Evolutionary conservation across 225 moss, liverwort and hornwort genomes (phyloP), one percentile per base, ranked within the genome.

Genomic region (Ulota crispa): DNA sequence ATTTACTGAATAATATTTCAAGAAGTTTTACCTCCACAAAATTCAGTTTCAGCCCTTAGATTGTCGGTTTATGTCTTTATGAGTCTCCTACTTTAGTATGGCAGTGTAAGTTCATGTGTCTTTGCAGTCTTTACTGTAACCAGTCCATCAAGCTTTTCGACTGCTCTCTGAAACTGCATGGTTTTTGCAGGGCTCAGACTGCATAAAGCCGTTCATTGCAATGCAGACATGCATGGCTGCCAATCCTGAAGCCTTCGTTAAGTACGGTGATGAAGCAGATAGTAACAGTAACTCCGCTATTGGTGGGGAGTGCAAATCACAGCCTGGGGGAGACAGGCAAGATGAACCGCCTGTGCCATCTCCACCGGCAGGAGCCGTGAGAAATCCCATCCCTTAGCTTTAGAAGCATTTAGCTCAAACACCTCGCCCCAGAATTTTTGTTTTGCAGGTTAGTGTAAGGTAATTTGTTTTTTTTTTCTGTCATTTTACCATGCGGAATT

Each of bases 161-260:
- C 60, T 27, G 14, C 54, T 18, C 11, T 67, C 26, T 64, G 8
- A 73, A 57, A 12, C 18, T 68, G 26, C 68, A 26, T 60, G 50
- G 45, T 73, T 27, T 83, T 63, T 82, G 77, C 90, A 95, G 95
- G 95, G 93, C 72, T 91, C 93, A 21, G 93, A 95, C 74, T 95
- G 95, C 77, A 78, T 89, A 75, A 84, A 87, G 73, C 67, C 91
- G 3, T 95, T 92, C 59, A 52, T 84, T 80, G 88, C 89, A 65
- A 95, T 95, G 95, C 95, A 95, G 85, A 68, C 80, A 7, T 95
- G 95, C 83, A 91, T 95, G 95, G 57, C 75, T 52, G 80, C 79
- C 19, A 87, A 92, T 77, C 54, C 87, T 21, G 79, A 72, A 41
- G 84, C 89, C 27, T 93, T 95, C 83, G 73, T 67, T 6, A 82